These are phyloP conservation scores for Bipolaris zeicola DNA, from an alignment of 2,329 filamentous ascomycete genomes.

Conservation along the genomic window DNA sequence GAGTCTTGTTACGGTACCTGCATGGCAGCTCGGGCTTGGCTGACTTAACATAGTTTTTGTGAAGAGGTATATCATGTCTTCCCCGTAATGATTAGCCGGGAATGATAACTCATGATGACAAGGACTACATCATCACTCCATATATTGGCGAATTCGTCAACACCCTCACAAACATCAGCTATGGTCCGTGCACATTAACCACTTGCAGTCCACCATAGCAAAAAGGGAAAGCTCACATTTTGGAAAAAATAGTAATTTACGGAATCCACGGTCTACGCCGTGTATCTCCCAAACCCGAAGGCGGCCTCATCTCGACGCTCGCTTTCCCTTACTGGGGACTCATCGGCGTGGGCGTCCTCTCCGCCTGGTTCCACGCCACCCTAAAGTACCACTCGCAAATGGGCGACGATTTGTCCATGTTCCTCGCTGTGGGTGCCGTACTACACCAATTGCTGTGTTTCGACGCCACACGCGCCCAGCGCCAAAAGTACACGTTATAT, in stretches of 20 bases:
- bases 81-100: no score
- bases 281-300: slow-evolving; percentile 30
- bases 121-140: slow-evolving; percentile 61
- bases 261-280: slow-evolving; percentile 42
- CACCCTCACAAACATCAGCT: slow-evolving; percentile 58
- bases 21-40: slow-evolving; percentile 6
- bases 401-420: slow-evolving; percentile 65
- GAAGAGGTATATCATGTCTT: slow-evolving; percentile 35
- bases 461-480: slow-evolving; percentile 34
- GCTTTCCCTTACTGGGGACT: slow-evolving; percentile 52
- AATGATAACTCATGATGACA: not conserved
- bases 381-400: slow-evolving; percentile 56
- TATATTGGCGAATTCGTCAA: slow-evolving; percentile 63
- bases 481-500: slow-evolving; percentile 30
- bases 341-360: slow-evolving; percentile 51
- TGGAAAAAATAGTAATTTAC: slow-evolving; percentile 38
- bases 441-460: slow-evolving; percentile 58
- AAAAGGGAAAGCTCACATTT: not conserved
- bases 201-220: not conserved
- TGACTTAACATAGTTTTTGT: slow-evolving; percentile 40
- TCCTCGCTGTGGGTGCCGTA: slow-evolving; percentile 59
- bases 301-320: slow-evolving; percentile 40
- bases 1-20: slow-evolving; percentile 21
- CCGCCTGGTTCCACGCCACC: slow-evolving; percentile 52
- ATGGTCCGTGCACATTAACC: slow-evolving; percentile 45